Conservation (phyloP, 257 asterid genomes). For the Penstemon newberryi region DNA sequence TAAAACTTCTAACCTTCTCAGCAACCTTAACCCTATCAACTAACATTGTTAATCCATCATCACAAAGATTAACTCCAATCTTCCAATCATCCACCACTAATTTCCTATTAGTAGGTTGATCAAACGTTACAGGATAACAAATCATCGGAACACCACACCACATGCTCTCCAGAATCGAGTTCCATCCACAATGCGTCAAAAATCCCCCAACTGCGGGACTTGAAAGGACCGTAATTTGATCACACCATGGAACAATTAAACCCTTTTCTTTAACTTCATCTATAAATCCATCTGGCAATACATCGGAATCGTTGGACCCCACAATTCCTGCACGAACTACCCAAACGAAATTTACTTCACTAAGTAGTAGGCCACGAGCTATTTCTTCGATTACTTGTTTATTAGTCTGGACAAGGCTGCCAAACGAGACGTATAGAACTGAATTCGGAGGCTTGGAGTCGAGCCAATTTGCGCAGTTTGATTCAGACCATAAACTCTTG, state of each 20-base stretch:
- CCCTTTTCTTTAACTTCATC: slow-evolving; percentile 30
- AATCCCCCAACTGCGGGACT: slow-evolving; percentile 43
- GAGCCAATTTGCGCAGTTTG: slow-evolving; percentile 38
- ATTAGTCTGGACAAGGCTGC: slow-evolving; percentile 33
- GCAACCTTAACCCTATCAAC: slow-evolving; percentile 17
- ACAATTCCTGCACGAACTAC: slow-evolving; percentile 43
- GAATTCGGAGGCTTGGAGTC: slow-evolving; percentile 32
- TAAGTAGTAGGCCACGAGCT: slow-evolving; percentile 36
- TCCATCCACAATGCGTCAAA: slow-evolving; percentile 54
- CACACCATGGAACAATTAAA: slow-evolving; percentile 48
- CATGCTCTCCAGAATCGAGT: slow-evolving; percentile 29
- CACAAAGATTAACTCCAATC: slow-evolving; percentile 22
- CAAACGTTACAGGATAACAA: slow-evolving; percentile 33
- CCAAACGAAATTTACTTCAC: slow-evolving; percentile 49
- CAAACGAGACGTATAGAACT: slow-evolving; percentile 44
- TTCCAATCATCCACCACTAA: slow-evolving; percentile 33
- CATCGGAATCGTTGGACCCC: slow-evolving; percentile 20
- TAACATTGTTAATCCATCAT: neutral
- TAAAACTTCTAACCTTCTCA: slow-evolving; percentile 21
- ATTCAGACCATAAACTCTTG: slow-evolving; percentile 34
- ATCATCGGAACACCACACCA: slow-evolving; percentile 36
- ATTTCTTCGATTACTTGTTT: slow-evolving; percentile 32
- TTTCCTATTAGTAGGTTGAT: slow-evolving; percentile 33
- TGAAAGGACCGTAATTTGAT: slow-evolving; percentile 35
- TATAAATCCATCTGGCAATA: slow-evolving; percentile 34